Evolutionary conservation across 2,329 filamentous ascomycete genomes (phyloP).

Genomic region (Neopestalotiopsis clavispora): DNA sequence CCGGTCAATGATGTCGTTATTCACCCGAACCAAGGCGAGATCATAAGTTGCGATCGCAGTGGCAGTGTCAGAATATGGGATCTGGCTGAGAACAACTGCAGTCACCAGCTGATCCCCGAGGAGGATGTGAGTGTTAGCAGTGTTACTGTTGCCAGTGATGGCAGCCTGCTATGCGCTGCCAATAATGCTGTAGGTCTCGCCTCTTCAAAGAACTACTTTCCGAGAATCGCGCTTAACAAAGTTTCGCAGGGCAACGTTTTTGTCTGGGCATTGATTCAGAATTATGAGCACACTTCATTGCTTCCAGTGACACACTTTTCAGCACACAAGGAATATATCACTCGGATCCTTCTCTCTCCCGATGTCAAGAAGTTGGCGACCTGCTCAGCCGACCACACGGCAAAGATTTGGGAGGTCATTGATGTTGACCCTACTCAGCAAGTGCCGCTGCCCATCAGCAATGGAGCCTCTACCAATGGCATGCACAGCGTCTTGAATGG

Average conservation of each 20-base stretch:
- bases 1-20: slow-evolving; percentile 99
- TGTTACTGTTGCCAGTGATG: slow-evolving; percentile 94
- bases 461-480: slow-evolving; percentile 14
- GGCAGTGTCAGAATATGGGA: slow-evolving; percentile 97
- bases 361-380: slow-evolving; percentile 95
- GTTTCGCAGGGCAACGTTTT: slow-evolving; percentile 84
- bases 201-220: neutral
- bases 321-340: slow-evolving; percentile 92
- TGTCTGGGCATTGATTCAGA: slow-evolving; percentile 92
- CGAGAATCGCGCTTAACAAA: neutral
- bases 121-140: slow-evolving; percentile 93
- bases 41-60: slow-evolving; percentile 92
- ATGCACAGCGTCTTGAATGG: slow-evolving; percentile 13
- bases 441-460: slow-evolving; percentile 20
- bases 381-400: slow-evolving; percentile 90
- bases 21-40: slow-evolving; percentile 96
- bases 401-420: slow-evolving; percentile 91
- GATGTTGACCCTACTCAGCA: slow-evolving; percentile 61
- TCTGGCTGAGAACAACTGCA: slow-evolving; percentile 94
- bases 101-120: slow-evolving; percentile 93
- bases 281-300: slow-evolving; percentile 80
- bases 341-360: slow-evolving; percentile 86
- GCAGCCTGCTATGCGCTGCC: slow-evolving; percentile 88
- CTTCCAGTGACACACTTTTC: slow-evolving; percentile 87
- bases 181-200: slow-evolving; percentile 75